Evolutionary conservation across 2,329 filamentous ascomycete genomes (phyloP).

Genomic region (Colletotrichum musicola): DNA sequence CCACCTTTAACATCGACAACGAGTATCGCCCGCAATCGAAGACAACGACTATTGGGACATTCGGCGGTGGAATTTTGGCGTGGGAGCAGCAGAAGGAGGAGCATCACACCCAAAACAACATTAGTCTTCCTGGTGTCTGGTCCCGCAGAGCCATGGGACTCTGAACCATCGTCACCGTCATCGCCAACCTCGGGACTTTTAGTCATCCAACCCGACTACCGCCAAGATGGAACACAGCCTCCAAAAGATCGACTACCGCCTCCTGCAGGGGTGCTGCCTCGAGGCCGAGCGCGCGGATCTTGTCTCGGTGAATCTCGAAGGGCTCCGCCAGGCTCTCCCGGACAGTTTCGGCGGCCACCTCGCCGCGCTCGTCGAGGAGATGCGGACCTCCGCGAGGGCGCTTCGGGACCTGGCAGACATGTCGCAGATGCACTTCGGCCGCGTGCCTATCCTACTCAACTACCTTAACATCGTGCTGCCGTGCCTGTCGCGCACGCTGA

Average conservation of each 20-base stretch:
- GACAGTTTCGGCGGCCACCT: slow-evolving; percentile 62
- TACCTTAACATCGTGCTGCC: slow-evolving; percentile 70
- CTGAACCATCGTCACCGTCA: neutral
- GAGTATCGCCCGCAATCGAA: neutral
- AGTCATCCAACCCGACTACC: neutral
- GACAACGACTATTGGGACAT: neutral
- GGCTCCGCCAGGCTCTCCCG: slow-evolving; percentile 59
- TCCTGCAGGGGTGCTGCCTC: slow-evolving; percentile 65
- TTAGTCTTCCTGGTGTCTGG: neutral
- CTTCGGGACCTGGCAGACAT: slow-evolving; percentile 68
- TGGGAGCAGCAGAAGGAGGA: neutral
- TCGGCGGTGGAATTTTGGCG: neutral
- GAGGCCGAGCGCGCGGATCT: slow-evolving; percentile 67
- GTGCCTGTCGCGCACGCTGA: slow-evolving; percentile 64
- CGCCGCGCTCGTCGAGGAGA: slow-evolving; percentile 60
- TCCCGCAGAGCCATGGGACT: slow-evolving; percentile 5
- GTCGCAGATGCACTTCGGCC: slow-evolving; percentile 63
- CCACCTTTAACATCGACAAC: neutral
- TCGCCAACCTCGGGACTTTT: slow-evolving; percentile 17
- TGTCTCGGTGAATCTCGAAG: slow-evolving; percentile 61
- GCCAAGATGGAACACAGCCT: slow-evolving; percentile 40
- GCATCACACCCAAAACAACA: neutral
- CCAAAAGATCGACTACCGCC: slow-evolving; percentile 48
- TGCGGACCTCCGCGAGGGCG: slow-evolving; percentile 56
- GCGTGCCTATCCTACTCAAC: slow-evolving; percentile 64